Evolutionary conservation across 1,284 basidiomycete genomes (phyloP).

Genomic region (Naganishia cerealis): DNA sequence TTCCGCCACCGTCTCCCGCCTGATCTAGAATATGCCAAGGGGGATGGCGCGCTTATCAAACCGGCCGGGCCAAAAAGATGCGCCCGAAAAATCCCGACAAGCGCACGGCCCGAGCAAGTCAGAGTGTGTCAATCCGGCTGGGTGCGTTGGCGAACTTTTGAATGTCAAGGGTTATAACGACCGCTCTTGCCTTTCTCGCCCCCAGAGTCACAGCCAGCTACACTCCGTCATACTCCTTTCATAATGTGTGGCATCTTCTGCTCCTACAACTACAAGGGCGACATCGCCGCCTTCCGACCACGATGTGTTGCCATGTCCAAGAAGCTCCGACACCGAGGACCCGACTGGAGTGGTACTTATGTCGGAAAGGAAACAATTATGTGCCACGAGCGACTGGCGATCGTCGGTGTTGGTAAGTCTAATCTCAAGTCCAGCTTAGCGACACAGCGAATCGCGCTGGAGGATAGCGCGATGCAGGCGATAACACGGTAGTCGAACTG

Average conservation of each 20-base stretch:
- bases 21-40: constrained; percentile 10
- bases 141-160: background rate
- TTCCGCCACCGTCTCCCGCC: background rate
- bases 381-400: constrained; percentile 87
- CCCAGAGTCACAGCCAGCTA: background rate
- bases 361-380: constrained; percentile 77
- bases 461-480: background rate
- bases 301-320: constrained; percentile 81
- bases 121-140: background rate
- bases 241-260: constrained; percentile 87
- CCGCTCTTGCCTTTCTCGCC: background rate
- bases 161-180: background rate
- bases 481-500: background rate
- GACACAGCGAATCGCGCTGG: background rate
- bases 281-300: constrained; percentile 61
- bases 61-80: constrained; percentile 11
- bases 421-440: background rate
- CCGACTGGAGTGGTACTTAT: constrained; percentile 94
- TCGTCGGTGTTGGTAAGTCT: constrained; percentile 91
- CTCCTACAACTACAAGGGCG: constrained; percentile 73
- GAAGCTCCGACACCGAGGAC: constrained; percentile 85
- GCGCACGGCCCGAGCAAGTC: constrained; percentile 15
- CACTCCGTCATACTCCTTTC: background rate
- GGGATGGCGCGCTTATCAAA: constrained; percentile 18
- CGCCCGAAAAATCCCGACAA: constrained; percentile 8